Percentiles rank a stretch among this genome's conserved stretches.
phyloP scores from a whole-genome alignment of 257 asterid genomes.

The Solanum tarijense region DNA sequence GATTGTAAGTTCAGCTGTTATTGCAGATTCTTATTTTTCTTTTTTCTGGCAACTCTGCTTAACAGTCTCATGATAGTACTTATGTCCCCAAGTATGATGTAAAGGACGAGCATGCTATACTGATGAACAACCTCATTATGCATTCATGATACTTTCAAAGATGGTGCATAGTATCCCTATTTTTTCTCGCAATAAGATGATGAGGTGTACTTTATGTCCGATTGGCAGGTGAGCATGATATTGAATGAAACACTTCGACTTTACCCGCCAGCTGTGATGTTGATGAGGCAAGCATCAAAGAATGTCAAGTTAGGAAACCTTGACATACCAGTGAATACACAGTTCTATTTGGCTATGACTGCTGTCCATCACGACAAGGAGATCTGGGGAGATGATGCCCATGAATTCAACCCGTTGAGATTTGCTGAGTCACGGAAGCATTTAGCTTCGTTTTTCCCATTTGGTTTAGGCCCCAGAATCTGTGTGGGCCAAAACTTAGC shows the following conservation, averaged over 20 bases:
- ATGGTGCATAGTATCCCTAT: neutral
- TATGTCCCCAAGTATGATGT: neutral
- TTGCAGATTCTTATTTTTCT: neutral
- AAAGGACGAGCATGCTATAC: neutral
- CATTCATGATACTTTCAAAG: neutral
- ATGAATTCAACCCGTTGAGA: constrained; percentile 27
- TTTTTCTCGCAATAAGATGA: neutral
- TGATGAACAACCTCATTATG: neutral
- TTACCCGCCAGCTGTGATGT: constrained; percentile 16
- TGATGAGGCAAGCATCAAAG: constrained; percentile 9
- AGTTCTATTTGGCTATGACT: constrained; percentile 12
- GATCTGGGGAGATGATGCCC: constrained; percentile 31
- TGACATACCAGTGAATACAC: constrained; percentile 16
- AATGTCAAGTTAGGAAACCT: constrained; percentile 17
- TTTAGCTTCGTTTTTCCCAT: constrained; percentile 25
- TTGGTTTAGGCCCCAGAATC: constrained; percentile 23
- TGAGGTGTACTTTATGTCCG: neutral
- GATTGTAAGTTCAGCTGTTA: constrained; percentile 13
- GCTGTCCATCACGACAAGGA: constrained; percentile 22
- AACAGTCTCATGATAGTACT: neutral
- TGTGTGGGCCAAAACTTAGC: constrained; percentile 33
- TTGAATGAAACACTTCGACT: constrained; percentile 21
- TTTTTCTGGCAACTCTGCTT: neutral
- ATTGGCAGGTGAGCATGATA: constrained; percentile 14
- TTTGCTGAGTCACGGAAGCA: constrained; percentile 16